Conservation (phyloP, 345 rosid species). For the Citrus reticulata region DNA sequence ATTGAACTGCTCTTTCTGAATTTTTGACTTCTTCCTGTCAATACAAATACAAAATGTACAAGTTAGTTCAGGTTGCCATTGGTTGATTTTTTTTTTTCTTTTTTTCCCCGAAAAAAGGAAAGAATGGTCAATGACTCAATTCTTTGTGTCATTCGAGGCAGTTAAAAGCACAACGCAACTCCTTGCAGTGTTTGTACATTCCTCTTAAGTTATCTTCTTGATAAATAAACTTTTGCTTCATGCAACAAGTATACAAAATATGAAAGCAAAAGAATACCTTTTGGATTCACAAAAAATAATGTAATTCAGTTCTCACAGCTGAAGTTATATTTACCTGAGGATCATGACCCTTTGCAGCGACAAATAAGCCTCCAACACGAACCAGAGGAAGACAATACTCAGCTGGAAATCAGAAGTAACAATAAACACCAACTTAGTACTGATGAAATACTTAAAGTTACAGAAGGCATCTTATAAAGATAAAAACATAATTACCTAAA, state of each 20-base stretch:
- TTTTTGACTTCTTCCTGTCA: slow-evolving; percentile 61
- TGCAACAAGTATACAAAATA: background rate
- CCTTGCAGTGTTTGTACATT: background rate
- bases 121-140: background rate
- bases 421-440: slow-evolving; percentile 8
- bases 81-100: no score
- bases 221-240: background rate
- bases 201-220: background rate
- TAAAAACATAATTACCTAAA: slow-evolving; percentile 44
- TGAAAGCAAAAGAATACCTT: background rate
- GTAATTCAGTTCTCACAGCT: background rate
- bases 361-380: slow-evolving; percentile 88
- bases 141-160: background rate
- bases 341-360: slow-evolving; percentile 95
- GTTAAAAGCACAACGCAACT: background rate
- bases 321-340: slow-evolving; percentile 52
- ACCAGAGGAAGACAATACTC: slow-evolving; percentile 95
- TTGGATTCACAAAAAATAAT: background rate
- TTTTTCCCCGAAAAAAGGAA: background rate
- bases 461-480: background rate
- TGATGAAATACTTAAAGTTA: slow-evolving; percentile 2
- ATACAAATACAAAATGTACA: slow-evolving; percentile 10
- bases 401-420: slow-evolving; percentile 45
- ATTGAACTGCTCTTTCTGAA: slow-evolving; percentile 67
- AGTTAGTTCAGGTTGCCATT: background rate